Evolutionary conservation across 148 eudicot genomes (phyloP).

Genomic region (Chenopodium suecicum): DNA sequence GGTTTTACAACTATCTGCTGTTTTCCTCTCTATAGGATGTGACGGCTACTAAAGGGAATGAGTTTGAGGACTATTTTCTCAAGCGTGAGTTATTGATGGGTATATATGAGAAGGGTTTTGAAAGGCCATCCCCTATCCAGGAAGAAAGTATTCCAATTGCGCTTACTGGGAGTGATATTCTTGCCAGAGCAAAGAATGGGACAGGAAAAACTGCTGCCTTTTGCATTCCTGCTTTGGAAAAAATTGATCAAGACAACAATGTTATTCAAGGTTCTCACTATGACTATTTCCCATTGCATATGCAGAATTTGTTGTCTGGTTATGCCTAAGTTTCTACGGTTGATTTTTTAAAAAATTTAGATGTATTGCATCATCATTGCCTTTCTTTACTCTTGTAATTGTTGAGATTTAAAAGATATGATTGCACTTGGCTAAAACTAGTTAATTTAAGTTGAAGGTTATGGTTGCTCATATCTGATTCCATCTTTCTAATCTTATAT

Average conservation of each 20-base stretch:
- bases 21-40: constrained; percentile 56
- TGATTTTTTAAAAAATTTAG: background rate
- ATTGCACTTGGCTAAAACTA: background rate
- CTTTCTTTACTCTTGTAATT: background rate
- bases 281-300: background rate
- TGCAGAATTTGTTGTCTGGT: background rate
- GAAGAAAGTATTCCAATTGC: constrained; percentile 91
- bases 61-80: constrained; percentile 84
- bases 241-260: constrained; percentile 75
- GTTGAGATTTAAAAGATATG: background rate
- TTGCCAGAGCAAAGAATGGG: constrained; percentile 91
- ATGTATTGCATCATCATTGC: background rate
- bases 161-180: constrained; percentile 82
- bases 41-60: constrained; percentile 96
- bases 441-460: no score
- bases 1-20: background rate
- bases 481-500: background rate
- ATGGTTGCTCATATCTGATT: no score
- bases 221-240: constrained; percentile 80
- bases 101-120: constrained; percentile 84
- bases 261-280: constrained; percentile 74
- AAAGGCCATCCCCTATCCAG: constrained; percentile 83
- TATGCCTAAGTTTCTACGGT: background rate
- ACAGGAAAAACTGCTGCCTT: constrained; percentile 96
- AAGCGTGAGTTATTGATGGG: constrained; percentile 86